Evolutionary conservation across 108 stramenopile species (phyloP), one percentile per base, ranked within the genome.

Genomic region (Licmophora abbreviata): DNA sequence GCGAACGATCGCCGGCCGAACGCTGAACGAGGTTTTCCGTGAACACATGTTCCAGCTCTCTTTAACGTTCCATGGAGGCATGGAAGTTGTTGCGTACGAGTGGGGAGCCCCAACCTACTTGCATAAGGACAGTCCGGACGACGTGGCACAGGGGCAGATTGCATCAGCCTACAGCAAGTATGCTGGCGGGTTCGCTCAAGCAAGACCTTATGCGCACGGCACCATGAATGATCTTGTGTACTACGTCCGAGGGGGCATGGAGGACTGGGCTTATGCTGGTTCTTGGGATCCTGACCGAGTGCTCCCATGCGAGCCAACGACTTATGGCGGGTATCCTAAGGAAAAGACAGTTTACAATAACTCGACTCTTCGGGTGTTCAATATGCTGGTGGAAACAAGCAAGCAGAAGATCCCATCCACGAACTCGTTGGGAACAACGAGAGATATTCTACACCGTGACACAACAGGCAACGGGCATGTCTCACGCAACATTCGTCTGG

Each of bases 231-330:
- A 75, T 58, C 43, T 87, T 27, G 95, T 99, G 7, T 99, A 99
- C 53, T 88, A 90, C 18, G 97, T 99, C 22, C 43, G 81, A 21
- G 97, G 96, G 26, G 95, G 95, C n/a, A 94, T 97, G 93, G 95
- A 97, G 32, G 50, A 69, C 49, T 64, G 63, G 29, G 45, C 58
- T 0, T 65, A 56, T 71, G 90, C 87, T 0, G 93, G 89, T 6
- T 89, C 85, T 10, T 98, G 93, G 93, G 93, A 90, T 68, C 61
- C 73, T 0, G 74, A 76, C 2, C 58, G 69, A 17, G 88, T 84
- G 11, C 54, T 59, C 20, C 58, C 59, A 54, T 94, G 58, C 73
- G 79, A 92, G 34, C 91, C 93, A 6, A 55, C 38, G 10, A 54
- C 56, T 18, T 79, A 79, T 66, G 71, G 67, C 0, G 77, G 73